These are phyloP conservation scores for Melampsora americana DNA, from an alignment of 1,284 basidiomycete genomes.

Conservation along the genomic window DNA sequence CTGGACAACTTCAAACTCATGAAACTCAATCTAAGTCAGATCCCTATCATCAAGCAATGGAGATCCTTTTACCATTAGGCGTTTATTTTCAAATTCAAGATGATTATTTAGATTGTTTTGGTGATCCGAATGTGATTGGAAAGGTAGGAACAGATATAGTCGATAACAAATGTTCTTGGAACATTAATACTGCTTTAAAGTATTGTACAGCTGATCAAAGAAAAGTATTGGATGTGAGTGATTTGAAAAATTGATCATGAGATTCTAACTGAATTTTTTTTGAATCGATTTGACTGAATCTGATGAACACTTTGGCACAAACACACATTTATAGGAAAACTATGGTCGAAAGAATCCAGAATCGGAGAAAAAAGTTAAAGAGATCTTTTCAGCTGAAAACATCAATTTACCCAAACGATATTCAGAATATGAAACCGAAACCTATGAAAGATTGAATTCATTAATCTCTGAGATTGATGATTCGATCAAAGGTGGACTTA, in stretches of 20 bases:
- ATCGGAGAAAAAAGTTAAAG: conserved; percentile 70
- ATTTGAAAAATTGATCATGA: background rate
- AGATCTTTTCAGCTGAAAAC: conserved; percentile 63
- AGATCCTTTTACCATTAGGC: conserved; percentile 85
- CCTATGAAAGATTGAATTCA: conserved; percentile 65
- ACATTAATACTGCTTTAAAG: conserved; percentile 81
- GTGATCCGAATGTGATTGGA: conserved; percentile 84
- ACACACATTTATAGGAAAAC: conserved; percentile 69
- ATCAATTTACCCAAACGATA: conserved; percentile 70
- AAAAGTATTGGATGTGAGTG: conserved; percentile 59
- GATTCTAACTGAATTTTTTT: background rate
- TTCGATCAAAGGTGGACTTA: conserved; percentile 61
- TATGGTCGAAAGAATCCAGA: conserved; percentile 78
- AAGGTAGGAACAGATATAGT: conserved; percentile 98
- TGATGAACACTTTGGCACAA: no score
- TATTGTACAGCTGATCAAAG: conserved; percentile 65
- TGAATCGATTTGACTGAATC: no score
- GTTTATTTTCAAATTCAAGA: conserved; percentile 99
- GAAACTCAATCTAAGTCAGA: conserved; percentile 53
- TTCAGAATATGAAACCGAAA: conserved; percentile 71
- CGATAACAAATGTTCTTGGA: conserved; percentile 99
- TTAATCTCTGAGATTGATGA: conserved; percentile 71
- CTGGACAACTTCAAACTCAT: conserved; percentile 58
- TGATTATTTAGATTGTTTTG: conserved; percentile 92
- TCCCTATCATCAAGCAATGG: conserved; percentile 74